phyloP scores from a whole-genome alignment of 345 rosid genomes.

The Microcos paniculata region DNA sequence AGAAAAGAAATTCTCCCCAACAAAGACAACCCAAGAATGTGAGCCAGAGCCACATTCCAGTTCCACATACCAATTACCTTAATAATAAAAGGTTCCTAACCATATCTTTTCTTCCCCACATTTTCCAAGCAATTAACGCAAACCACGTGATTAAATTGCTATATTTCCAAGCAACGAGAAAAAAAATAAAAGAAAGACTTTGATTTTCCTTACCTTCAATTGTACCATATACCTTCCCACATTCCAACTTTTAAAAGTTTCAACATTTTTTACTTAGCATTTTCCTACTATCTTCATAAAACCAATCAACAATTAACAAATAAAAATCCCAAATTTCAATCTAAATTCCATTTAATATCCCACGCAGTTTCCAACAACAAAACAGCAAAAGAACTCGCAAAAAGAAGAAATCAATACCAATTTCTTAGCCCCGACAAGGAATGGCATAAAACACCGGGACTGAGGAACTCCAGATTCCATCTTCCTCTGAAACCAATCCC shows the following conservation, averaged over 20 bases:
- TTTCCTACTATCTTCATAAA: background rate
- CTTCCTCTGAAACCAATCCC: slow-evolving; percentile 50
- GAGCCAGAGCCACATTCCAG: background rate
- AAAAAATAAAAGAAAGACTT: background rate
- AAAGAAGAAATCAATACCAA: slow-evolving; percentile 32
- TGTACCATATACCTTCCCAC: background rate
- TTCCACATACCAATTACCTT: background rate
- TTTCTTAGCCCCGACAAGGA: slow-evolving; percentile 68
- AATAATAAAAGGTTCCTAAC: background rate
- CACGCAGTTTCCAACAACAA: background rate
- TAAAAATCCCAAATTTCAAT: background rate
- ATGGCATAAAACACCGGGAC: slow-evolving; percentile 60
- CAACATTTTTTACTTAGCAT: background rate
- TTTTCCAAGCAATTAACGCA: background rate
- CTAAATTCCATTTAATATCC: background rate
- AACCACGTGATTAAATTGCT: background rate
- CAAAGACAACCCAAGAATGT: background rate
- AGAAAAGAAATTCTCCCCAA: background rate
- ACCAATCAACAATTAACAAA: background rate
- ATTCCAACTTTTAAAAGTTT: background rate
- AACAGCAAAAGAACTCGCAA: background rate
- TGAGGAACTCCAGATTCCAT: slow-evolving; percentile 43
- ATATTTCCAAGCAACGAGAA: background rate
- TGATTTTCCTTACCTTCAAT: background rate
- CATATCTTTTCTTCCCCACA: background rate